phyloP scores from a whole-genome alignment of 495 filamentous ascomycete species.

The Trichoderma orchidacearum region DNA sequence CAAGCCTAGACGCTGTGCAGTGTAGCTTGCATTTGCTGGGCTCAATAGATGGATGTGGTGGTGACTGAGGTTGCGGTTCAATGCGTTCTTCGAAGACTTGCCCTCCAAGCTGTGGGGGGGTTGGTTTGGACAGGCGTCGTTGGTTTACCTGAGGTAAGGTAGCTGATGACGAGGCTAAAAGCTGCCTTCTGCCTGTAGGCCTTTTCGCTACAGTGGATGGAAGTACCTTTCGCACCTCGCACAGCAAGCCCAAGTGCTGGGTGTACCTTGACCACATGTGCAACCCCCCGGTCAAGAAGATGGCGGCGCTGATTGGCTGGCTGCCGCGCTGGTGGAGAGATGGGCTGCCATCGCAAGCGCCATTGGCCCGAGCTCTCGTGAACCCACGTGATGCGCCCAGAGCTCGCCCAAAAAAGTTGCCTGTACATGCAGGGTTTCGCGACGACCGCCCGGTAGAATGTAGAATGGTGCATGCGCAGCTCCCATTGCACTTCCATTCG shows the following conservation, averaged over 20 bases:
- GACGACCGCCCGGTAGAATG: neutral
- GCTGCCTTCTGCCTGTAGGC: conserved; percentile 16
- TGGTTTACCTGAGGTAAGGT: neutral
- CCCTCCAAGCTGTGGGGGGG: too few relatives aligned
- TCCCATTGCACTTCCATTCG: neutral
- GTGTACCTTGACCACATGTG: too few relatives aligned
- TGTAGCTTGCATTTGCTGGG: neutral
- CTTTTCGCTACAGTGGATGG: neutral
- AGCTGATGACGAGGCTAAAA: conserved; percentile 27
- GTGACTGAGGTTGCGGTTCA: neutral
- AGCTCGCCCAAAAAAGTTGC: neutral
- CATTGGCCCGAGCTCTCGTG: neutral
- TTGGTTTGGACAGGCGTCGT: neutral
- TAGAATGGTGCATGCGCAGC: neutral
- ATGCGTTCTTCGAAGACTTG: too few relatives aligned
- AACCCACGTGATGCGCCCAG: neutral
- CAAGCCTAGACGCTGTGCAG: neutral
- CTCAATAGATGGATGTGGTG: neutral
- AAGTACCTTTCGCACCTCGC: too few relatives aligned
- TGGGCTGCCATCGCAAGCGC: neutral
- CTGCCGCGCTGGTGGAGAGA: neutral
- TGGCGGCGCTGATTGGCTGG: neutral
- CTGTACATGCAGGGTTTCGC: neutral
- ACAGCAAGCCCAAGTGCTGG: too few relatives aligned
- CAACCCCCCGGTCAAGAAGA: neutral